Evolutionary conservation across 148 eudicot genomes (phyloP), one percentile per base, ranked within the genome.

Genomic region (Chenopodium suecicum): DNA sequence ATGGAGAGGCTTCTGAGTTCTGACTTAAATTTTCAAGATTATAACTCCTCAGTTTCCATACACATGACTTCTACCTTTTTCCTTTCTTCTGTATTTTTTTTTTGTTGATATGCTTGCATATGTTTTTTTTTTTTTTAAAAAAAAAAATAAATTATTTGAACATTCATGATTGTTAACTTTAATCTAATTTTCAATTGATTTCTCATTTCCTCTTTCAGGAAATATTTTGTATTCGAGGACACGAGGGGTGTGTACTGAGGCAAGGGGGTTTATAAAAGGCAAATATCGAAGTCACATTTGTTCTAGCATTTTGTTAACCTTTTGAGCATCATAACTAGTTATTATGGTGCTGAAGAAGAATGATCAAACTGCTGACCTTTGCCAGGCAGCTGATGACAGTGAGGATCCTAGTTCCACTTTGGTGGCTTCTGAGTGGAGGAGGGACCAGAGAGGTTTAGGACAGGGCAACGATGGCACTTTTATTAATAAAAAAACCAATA

Each of bases 271-370:
- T 32, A 7, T 25, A 0, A 9, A 22, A 41, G 4, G 29, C 6
- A 78, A 66, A 23, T 56, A 13, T 1, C 9, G 9, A 50, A 70
- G 73, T n/a, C 70, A 22, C 41, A 17, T 41, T 10, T 47, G 46
- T 29, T 46, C 9, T 50, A 25, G 44, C 44, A 17, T 46, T 75
- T 89, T 78, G 41, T 78, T 32, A 29, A 14, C 62, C 23, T 74
- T 88, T 89, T 81, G 78, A 85, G 79, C 91, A 82, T 86, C 76
- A 46, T 68, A 75, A 78, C 34, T 76, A 68, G 82, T 75, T 80
- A 70, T 81, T 29, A 86, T 84, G 88, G 86, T 74, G 75, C 83
- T 82, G 64, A 88, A 84, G 84, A 77, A 80, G 76, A 91, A 88
- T 74, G 90, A 81, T 81, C 77, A 41, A 83, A 84, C 84, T 78